These are phyloP conservation scores for Moesziomyces sp. DNA, from an alignment of 1,284 basidiomycete species.

Conservation along the genomic window DNA sequence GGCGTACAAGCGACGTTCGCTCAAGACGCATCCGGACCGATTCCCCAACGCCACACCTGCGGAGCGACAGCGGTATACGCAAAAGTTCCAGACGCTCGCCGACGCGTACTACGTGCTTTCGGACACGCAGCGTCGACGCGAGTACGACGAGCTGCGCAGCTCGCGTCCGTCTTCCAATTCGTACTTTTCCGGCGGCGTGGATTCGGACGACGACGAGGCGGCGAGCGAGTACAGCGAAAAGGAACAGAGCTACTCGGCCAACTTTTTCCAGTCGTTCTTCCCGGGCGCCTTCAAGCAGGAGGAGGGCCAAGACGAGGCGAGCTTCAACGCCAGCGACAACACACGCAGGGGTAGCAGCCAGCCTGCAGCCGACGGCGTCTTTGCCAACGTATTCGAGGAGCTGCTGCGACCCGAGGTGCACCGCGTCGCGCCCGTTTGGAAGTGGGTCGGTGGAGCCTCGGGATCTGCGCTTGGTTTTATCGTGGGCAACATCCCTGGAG, in stretches of 20 bases:
- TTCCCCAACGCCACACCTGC: constrained; percentile 78
- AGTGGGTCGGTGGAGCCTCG: constrained; percentile 60
- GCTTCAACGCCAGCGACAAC: constrained; percentile 13
- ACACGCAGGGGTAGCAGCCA: constrained; percentile 21
- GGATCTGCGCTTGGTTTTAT: constrained; percentile 64
- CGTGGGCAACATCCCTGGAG: constrained; percentile 53
- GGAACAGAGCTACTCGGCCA: constrained; percentile 52
- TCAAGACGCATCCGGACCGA: constrained; percentile 85
- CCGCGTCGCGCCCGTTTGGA: constrained; percentile 49
- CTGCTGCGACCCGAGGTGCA: constrained; percentile 65
- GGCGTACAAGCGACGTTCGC: constrained; percentile 84
- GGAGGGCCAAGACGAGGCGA: constrained; percentile 2
- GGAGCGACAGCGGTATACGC: constrained; percentile 75
- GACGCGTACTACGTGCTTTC: constrained; percentile 97
- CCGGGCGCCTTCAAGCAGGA: constrained; percentile 40
- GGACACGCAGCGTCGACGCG: constrained; percentile 78
- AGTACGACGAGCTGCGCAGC: constrained; percentile 72
- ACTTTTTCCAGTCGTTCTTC: constrained; percentile 62
- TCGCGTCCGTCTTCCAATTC: constrained; percentile 33
- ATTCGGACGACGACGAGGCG: constrained; percentile 32
- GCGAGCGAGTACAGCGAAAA: constrained; percentile 45
- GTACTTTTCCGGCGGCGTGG: constrained; percentile 6
- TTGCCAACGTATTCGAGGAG: constrained; percentile 64
- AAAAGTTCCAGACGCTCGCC: constrained; percentile 75
- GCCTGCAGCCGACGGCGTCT: constrained; percentile 57